phyloP scores from a whole-genome alignment of 176 grass and related monocot species.

The Rhynchospora tenuis region DNA sequence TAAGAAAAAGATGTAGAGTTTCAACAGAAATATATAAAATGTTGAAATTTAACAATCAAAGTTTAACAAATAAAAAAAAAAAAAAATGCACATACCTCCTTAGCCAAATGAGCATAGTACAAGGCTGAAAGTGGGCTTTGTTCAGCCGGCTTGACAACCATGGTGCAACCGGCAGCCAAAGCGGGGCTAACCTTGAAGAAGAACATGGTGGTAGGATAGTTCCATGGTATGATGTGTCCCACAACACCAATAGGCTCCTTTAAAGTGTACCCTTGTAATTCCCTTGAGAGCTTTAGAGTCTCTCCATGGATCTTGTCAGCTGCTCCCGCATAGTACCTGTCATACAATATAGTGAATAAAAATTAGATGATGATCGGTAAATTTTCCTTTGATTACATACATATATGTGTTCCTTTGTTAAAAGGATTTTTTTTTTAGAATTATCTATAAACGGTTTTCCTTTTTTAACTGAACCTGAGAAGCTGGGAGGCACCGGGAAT shows the following conservation, averaged over 20 bases:
- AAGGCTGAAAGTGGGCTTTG: slow-evolving; percentile 77
- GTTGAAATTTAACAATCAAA: neutral
- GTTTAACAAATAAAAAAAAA: neutral
- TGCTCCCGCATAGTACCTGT: slow-evolving; percentile 78
- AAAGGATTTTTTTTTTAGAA: neutral
- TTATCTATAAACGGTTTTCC: no score
- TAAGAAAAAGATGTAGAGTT: neutral
- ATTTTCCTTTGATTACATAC: neutral
- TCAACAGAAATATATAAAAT: neutral
- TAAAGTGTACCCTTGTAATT: slow-evolving; percentile 75
- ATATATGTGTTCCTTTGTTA: neutral
- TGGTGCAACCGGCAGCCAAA: slow-evolving; percentile 74
- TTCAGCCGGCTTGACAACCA: slow-evolving; percentile 88
- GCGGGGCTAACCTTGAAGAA: slow-evolving; percentile 69
- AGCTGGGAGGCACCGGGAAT: slow-evolving; percentile 31
- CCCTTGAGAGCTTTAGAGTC: slow-evolving; percentile 37
- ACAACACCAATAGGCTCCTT: slow-evolving; percentile 80
- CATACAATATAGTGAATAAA: neutral
- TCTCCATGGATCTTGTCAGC: slow-evolving; percentile 95
- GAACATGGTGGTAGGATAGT: slow-evolving; percentile 83
- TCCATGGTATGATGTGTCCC: slow-evolving; percentile 81
- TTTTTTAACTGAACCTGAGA: slow-evolving; percentile 56
- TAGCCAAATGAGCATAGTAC: slow-evolving; percentile 64
- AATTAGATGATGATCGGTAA: neutral
- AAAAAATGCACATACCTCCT: slow-evolving; percentile 22